Evolutionary conservation across 345 rosid genomes (phyloP).

Genomic region (Rhodamnia rubescens): DNA sequence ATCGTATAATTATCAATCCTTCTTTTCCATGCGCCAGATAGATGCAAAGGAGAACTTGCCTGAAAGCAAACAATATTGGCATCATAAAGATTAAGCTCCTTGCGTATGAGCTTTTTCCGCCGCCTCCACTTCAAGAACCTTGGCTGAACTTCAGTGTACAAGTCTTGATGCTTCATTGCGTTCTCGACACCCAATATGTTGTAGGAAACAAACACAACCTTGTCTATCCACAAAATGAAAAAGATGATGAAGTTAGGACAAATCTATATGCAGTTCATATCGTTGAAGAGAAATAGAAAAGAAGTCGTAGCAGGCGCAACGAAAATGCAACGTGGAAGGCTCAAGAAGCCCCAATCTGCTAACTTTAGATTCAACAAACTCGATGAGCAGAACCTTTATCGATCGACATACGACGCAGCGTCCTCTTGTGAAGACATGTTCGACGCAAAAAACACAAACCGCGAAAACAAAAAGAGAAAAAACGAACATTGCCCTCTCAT

Average conservation of each 20-base stretch:
- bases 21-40: neutral
- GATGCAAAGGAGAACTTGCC: constrained; percentile 23
- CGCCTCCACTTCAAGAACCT: constrained; percentile 46
- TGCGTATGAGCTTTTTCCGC: constrained; percentile 47
- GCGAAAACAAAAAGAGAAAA: neutral
- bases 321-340: neutral
- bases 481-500: neutral
- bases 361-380: neutral
- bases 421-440: neutral
- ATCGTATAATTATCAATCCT: neutral
- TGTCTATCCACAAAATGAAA: constrained; percentile 24
- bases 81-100: constrained; percentile 45
- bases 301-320: neutral
- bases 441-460: neutral
- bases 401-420: neutral
- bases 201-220: constrained; percentile 54
- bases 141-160: constrained; percentile 28
- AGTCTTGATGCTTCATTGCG: constrained; percentile 53
- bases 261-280: neutral
- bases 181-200: constrained; percentile 67
- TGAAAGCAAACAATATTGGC: constrained; percentile 68
- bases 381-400: neutral
- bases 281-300: neutral
- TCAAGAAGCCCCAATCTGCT: neutral
- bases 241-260: neutral